Evolutionary conservation across 1,284 basidiomycete species (phyloP).

Genomic region (Ustilago vetiveriae): DNA sequence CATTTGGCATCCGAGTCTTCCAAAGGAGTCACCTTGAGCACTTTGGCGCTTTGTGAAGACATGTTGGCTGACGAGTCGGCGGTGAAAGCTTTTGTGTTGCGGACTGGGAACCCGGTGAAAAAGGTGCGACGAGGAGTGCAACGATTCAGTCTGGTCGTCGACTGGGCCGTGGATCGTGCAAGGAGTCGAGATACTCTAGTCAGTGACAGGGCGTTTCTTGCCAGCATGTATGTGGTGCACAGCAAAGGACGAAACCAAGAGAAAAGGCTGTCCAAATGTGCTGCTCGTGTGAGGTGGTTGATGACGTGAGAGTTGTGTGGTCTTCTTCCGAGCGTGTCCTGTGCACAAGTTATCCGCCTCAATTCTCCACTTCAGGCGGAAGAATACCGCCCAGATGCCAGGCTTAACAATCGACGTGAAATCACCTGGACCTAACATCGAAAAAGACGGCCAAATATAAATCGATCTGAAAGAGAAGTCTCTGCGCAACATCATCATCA

Average conservation of each 20-base stretch:
- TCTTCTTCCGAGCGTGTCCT: no score
- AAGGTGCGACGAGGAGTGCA: conserved; percentile 1
- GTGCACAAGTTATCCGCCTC: conserved; percentile 3
- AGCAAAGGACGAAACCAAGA: background rate
- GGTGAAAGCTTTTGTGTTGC: conserved; percentile 5
- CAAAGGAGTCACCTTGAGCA: conserved; percentile 39
- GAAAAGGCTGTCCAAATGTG: background rate
- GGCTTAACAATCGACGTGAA: conserved; percentile 6
- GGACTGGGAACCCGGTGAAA: background rate
- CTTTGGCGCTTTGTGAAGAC: conserved; percentile 47
- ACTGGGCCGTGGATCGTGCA: background rate
- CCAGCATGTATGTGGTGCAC: conserved; percentile 25
- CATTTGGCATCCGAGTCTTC: conserved; percentile 61
- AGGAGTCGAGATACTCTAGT: conserved; percentile 7
- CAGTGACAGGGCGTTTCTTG: conserved; percentile 6
- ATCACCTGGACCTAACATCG: no score
- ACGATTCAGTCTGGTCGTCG: no score
- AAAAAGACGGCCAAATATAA: no score
- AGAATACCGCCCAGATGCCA: background rate
- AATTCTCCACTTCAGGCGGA: conserved; percentile 8
- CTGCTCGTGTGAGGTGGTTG: background rate
- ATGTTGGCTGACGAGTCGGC: conserved; percentile 17
- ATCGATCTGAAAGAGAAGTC: background rate
- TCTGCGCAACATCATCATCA: background rate
- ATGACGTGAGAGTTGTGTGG: conserved; percentile 6